phyloP scores from a whole-genome alignment of 257 asterid genomes.

The Lithospermum erythrorhizon region DNA sequence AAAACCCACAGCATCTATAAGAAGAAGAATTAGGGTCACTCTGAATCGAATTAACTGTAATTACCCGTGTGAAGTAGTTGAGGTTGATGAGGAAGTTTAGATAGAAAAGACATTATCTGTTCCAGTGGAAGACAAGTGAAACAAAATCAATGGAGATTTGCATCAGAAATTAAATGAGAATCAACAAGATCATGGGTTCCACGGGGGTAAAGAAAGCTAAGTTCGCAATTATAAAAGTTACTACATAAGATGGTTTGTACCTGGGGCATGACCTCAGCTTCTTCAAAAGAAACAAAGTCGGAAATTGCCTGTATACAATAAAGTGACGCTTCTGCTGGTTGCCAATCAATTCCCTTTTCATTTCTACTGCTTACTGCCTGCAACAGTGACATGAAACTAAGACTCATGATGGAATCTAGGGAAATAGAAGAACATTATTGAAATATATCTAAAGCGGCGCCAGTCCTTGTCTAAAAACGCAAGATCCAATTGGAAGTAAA shows the following conservation, averaged over 20 bases:
- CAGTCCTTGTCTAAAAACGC: no score
- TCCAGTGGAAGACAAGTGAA: constrained; percentile 13
- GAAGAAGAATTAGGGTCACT: neutral
- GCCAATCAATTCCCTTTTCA: constrained; percentile 58
- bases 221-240: constrained; percentile 1
- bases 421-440: constrained; percentile 1
- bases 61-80: constrained; percentile 96
- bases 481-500: no score
- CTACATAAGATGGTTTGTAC: constrained; percentile 20
- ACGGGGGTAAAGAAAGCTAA: constrained; percentile 1
- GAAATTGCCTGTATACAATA: constrained; percentile 91
- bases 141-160: neutral
- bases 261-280: constrained; percentile 94
- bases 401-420: neutral
- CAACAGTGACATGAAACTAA: constrained; percentile 11
- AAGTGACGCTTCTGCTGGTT: constrained; percentile 93
- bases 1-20: no score
- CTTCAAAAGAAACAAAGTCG: constrained; percentile 61
- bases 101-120: constrained; percentile 81
- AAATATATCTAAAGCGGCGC: no score
- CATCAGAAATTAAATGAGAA: neutral
- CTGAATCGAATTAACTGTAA: constrained; percentile 9
- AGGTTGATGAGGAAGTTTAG: constrained; percentile 86
- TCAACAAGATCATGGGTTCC: neutral
- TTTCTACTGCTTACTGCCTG: constrained; percentile 61